Evolutionary conservation across 2,329 filamentous ascomycete species (phyloP).

Genomic region (Didymellaceae sp.): DNA sequence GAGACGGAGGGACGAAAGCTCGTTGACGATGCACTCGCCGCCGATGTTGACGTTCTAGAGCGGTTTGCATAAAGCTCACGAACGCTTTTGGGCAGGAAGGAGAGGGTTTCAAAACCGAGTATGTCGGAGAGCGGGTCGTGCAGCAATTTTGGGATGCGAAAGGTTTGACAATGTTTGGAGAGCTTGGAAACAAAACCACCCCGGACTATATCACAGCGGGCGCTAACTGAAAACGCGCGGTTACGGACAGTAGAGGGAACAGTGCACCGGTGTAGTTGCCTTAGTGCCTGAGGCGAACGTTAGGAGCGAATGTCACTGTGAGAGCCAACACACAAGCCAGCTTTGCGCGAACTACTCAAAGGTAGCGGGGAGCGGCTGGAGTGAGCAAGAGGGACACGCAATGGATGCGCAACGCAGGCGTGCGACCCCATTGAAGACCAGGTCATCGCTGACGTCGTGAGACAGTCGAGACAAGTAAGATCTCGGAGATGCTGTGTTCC

Average conservation of each 20-base stretch:
- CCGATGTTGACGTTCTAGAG: constrained; percentile 29
- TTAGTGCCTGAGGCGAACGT: constrained; percentile 14
- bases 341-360: neutral
- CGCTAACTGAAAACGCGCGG: constrained; percentile 41
- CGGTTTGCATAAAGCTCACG: constrained; percentile 36
- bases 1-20: constrained; percentile 39
- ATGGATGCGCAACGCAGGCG: constrained; percentile 10
- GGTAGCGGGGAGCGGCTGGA: neutral
- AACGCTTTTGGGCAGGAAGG: constrained; percentile 38
- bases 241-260: constrained; percentile 39
- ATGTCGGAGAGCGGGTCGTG: constrained; percentile 46
- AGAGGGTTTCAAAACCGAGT: constrained; percentile 50
- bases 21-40: constrained; percentile 38
- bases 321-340: constrained; percentile 2
- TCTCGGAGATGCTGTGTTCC: constrained; percentile 42
- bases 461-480: constrained; percentile 43
- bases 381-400: constrained; percentile 25
- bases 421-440: constrained; percentile 24
- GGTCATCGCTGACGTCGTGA: constrained; percentile 38
- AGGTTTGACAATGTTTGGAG: constrained; percentile 48
- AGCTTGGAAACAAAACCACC: constrained; percentile 47
- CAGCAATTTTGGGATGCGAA: constrained; percentile 45
- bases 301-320: constrained; percentile 8
- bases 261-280: constrained; percentile 33
- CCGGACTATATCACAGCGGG: constrained; percentile 41